Base-by-base conservation (phyloP, 352 stramenopile species). In the Phytophthora kernoviae region DNA sequence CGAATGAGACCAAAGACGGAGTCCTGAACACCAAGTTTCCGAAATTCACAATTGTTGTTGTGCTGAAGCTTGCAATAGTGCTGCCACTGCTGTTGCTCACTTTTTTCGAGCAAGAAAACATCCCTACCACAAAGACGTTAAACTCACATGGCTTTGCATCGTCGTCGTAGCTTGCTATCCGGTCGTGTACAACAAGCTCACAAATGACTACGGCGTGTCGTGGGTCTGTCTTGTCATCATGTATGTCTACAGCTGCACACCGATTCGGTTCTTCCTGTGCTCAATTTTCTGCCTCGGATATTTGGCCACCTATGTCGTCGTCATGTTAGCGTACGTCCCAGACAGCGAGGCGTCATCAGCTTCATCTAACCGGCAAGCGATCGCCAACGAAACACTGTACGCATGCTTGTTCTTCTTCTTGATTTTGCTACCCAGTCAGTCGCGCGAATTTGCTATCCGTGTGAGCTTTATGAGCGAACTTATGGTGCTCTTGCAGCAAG, bases 401-500 rank as follows among this genome's bases (percentile, higher is more conserved):
- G 82, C 81, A 1, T 90, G 79, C 48, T 54, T 93, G 9, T 91
- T 95, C 52, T 95, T 87, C 62, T 70, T 91, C 33, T 60, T 91
- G n/a, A 95, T 93, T 43, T 44, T 92, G 30, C 51, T 93, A 12
- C 80, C 81, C 6, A 91, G 81, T 47, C 84, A 93, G 46, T 86
- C 80, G 11, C 79, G 86, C 24, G 86, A 94, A 58, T 90, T 91
- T 37, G 83, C 84, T 14, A 91, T 93, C 51, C 83, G 83, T 8
- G 79, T 90, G 40, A 90, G 80, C 54, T 93, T 91, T 57, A 94
- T 94, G 79, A 94, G 84, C 48, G 81, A 94, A 44, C 65, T 91
- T 6, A 89, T 93, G 79, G 83, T 94, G 27, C 55, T 94, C 33
- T 58, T 88, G n/a, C 79, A 93, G 51, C 79, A 92, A 26, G 77